Evolutionary conservation across 345 rosid genomes (phyloP).

Genomic region (Syzygium grande): DNA sequence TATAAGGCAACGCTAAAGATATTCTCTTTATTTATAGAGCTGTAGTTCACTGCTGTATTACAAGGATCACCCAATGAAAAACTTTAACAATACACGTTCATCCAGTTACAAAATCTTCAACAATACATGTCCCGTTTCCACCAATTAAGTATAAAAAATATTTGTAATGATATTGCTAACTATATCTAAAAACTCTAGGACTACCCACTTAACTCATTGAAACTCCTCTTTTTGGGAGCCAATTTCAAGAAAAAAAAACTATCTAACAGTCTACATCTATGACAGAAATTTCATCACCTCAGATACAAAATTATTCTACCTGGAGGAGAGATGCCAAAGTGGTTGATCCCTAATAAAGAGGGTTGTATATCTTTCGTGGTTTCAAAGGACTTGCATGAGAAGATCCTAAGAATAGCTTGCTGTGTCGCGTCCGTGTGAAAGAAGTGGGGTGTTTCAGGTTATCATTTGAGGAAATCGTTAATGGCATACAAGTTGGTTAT

Average conservation of each 20-base stretch:
- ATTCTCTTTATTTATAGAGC: background rate
- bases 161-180: background rate
- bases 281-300: background rate
- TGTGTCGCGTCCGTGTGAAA: no score
- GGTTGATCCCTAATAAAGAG: background rate
- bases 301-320: background rate
- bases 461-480: no score
- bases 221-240: background rate
- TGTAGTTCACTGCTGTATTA: fast-evolving
- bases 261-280: background rate
- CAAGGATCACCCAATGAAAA: background rate
- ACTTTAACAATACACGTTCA: background rate
- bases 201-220: background rate
- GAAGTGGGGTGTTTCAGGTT: no score
- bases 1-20: background rate
- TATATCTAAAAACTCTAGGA: background rate
- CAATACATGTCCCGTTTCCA: background rate
- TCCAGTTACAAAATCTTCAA: background rate
- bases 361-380: background rate
- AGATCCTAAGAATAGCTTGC: background rate
- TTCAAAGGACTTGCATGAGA: background rate
- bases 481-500: no score
- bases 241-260: background rate
- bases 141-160: background rate
- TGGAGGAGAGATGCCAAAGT: background rate